Evolutionary conservation across 495 filamentous ascomycete species (phyloP), one percentile per base, ranked within the genome.

Genomic region (Aspergillus nidulans): DNA sequence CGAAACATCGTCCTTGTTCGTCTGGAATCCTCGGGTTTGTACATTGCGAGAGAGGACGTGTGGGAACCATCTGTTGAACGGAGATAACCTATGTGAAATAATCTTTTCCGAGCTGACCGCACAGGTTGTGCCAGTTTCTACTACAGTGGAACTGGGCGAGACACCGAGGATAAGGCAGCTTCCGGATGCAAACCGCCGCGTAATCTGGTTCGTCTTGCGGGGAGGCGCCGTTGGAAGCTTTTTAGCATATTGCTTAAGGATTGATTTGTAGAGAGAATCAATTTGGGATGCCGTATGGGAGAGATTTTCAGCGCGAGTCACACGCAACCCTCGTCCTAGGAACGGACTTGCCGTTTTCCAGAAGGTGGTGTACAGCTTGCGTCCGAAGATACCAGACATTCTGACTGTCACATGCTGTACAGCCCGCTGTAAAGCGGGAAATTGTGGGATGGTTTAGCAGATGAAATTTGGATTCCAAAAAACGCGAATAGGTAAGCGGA

Each of bases 351-450:
- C 65, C 47, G 71, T 65, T 60, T 69, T 70, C 71, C 77, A 73
- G 44, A 81, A 57, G 56, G 70, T 68, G 67, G 68, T 70, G 63
- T 77, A 76, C 55, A 80, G 68, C 69, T 72, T 76, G 50, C 73
- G 69, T 72, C 72, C 73, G 61, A 82, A 66, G 72, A 78, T 77
- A 61, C 73, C 69, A 72, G 75, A 77, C 81, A 84, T 81, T 43
- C 63, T 77, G 65, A 48, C 60, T 63, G 64, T 77, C 58, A 77
- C 74, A 76, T 77, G 56, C 63, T 77, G 71, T 55, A 69, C 32
- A 52, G 36, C 49, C 36, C 26, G 57, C 52, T 52, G 28, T 25
- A 24, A 38, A 55, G 47, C 49, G 41, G 28, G 34, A 16, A 15
- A 30, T 46, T 40, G 6, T n/a, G 1, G 30, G 24, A 45, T 13